These are phyloP conservation scores for Tetrahymena borealis DNA, from an alignment of 73 alveolate genomes.

Conservation along the genomic window DNA sequence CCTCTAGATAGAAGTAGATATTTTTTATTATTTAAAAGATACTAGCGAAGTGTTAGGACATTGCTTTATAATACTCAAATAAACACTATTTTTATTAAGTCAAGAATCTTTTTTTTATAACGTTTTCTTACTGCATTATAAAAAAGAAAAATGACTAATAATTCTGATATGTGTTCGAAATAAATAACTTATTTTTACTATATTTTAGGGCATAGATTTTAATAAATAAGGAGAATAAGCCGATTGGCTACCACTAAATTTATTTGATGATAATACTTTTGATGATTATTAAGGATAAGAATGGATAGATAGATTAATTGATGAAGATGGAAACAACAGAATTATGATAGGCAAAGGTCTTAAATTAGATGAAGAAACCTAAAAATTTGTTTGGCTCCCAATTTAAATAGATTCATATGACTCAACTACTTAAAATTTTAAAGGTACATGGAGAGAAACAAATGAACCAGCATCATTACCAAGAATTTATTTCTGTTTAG, in stretches of 20 bases:
- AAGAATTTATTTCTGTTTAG: constrained; percentile 62
- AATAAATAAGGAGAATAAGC: constrained; percentile 15
- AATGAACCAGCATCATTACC: constrained; percentile 34
- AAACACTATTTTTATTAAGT: neutral
- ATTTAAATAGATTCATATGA: neutral
- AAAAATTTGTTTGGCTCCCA: constrained; percentile 5
- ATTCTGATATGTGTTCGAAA: no score
- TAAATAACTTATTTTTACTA: neutral
- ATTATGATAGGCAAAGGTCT: constrained; percentile 12
- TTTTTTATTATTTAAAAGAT: neutral
- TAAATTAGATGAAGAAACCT: constrained; percentile 15
- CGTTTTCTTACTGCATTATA: no score
- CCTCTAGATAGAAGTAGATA: constrained; percentile 30
- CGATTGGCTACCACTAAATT: constrained; percentile 31
- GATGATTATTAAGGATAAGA: constrained; percentile 10
- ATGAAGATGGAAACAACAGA: constrained; percentile 1
- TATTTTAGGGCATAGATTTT: constrained; percentile 30
- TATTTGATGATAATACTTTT: constrained; percentile 34
- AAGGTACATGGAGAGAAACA: constrained; percentile 60
- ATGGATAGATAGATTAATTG: constrained; percentile 3
- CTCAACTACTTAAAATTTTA: constrained; percentile 30
- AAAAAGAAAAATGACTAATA: no score
- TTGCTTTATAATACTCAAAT: neutral
- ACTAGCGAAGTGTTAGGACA: neutral
- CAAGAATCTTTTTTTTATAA: no score